Evolutionary conservation across 164 flowering plant species (phyloP).

Genomic region (Umbilicus rupestris): DNA sequence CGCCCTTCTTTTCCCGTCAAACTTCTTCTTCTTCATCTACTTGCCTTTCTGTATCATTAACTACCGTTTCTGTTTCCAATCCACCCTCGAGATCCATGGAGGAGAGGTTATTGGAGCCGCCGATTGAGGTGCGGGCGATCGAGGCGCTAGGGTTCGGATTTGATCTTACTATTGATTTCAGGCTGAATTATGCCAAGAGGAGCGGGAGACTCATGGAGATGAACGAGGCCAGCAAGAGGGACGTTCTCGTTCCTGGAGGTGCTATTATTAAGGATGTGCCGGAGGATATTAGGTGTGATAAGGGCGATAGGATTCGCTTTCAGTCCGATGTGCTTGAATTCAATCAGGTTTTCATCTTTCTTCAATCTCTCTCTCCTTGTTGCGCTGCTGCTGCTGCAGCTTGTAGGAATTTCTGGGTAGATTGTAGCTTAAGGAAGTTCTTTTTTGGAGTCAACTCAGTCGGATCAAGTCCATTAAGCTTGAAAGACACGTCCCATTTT

Average conservation of each 20-base stretch:
- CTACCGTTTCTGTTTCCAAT: no score
- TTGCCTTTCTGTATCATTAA: no score
- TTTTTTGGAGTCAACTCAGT: no score
- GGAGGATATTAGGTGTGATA: conserved; percentile 56
- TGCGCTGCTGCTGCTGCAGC: not conserved
- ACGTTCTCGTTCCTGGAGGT: conserved; percentile 47
- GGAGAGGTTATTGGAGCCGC: not conserved
- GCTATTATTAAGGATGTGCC: conserved; percentile 34
- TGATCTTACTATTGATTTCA: conserved; percentile 63
- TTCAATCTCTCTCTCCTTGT: not conserved
- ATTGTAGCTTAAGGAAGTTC: no score
- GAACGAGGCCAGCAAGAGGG: conserved; percentile 42
- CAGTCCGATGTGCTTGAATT: conserved; percentile 77
- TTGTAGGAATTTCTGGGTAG: not conserved
- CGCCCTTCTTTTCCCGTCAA: no score
- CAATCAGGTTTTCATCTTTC: conserved; percentile 43
- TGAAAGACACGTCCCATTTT: no score
- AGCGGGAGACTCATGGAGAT: conserved; percentile 50
- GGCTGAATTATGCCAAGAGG: conserved; percentile 64
- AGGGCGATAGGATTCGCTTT: conserved; percentile 71
- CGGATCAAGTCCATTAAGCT: no score
- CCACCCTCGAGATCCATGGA: no score
- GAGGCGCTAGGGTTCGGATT: conserved; percentile 65
- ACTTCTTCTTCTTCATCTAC: no score
- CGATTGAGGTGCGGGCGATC: conserved; percentile 43